Percentiles rank a stretch among this genome's conserved stretches.
Evolutionary conservation across 768 basidiomycete species (phyloP).

Genomic region (Hygrophorus pudorinus): DNA sequence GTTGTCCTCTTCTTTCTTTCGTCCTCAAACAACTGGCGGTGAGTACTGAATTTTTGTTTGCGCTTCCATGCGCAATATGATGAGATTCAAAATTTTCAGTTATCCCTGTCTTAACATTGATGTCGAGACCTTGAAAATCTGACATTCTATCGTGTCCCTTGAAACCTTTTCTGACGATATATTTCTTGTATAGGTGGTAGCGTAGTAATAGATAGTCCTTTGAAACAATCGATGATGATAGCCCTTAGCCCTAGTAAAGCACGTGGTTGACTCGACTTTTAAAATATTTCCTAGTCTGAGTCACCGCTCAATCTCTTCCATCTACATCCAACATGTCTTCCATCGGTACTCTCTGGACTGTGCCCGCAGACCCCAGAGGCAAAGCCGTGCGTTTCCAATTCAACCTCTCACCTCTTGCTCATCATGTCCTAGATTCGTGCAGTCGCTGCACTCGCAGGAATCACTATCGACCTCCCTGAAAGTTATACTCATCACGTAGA

Average conservation of each 20-base stretch:
- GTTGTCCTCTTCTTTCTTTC: too few species aligned
- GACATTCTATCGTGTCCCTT: neutral
- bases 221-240: too few species aligned
- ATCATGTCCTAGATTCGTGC: constrained; percentile 33
- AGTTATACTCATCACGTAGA: constrained; percentile 50
- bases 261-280: neutral
- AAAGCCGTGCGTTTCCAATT: constrained; percentile 35
- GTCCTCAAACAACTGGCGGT: too few species aligned
- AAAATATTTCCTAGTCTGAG: neutral
- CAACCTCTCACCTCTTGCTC: neutral
- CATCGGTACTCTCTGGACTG: constrained; percentile 56
- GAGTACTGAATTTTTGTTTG: too few species aligned
- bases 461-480: constrained; percentile 44
- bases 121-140: constrained; percentile 10
- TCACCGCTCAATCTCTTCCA: constrained; percentile 4
- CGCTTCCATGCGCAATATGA: too few species aligned
- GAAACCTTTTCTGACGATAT: neutral
- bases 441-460: constrained; percentile 47
- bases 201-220: neutral
- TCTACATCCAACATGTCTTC: constrained; percentile 33
- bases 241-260: constrained; percentile 1
- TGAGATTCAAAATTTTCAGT: constrained; percentile 9
- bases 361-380: constrained; percentile 28
- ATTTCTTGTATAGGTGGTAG: neutral
- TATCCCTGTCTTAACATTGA: constrained; percentile 11